phyloP scores from a whole-genome alignment of 2,329 filamentous ascomycete genomes.

The Ceratocystis eucalypticola region DNA sequence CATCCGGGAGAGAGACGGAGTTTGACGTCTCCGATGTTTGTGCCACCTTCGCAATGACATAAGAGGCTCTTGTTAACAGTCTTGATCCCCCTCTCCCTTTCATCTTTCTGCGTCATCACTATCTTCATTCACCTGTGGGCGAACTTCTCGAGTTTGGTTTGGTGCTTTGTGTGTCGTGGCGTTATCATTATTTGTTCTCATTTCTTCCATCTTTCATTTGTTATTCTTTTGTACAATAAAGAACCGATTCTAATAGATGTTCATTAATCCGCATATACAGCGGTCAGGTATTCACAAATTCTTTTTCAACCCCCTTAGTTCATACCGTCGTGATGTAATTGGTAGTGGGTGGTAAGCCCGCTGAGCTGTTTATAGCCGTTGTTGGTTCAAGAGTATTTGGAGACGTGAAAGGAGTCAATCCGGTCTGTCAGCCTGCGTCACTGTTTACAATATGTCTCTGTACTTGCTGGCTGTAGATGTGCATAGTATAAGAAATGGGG shows the following conservation, averaged over 20 bases:
- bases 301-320: not conserved
- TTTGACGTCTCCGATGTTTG: conserved; percentile 11
- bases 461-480: not conserved
- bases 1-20: conserved; percentile 15
- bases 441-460: not conserved
- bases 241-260: not conserved
- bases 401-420: not conserved
- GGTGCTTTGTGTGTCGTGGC: not conserved
- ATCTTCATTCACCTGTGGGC: not conserved
- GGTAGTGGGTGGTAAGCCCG: not conserved
- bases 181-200: not conserved
- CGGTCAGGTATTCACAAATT: not conserved
- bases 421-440: not conserved
- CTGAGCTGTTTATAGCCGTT: not conserved
- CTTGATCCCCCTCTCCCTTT: not conserved
- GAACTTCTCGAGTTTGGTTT: not conserved
- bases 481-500: conserved; percentile 9
- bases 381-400: not conserved
- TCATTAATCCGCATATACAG: not conserved
- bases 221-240: not conserved
- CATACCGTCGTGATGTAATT: conserved; percentile 9
- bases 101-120: not conserved
- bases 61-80: not conserved
- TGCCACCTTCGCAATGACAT: not conserved
- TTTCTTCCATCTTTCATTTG: not conserved